Evolutionary conservation across 75 land plant species (phyloP).

Genomic region (Pinus tabuliformis): DNA sequence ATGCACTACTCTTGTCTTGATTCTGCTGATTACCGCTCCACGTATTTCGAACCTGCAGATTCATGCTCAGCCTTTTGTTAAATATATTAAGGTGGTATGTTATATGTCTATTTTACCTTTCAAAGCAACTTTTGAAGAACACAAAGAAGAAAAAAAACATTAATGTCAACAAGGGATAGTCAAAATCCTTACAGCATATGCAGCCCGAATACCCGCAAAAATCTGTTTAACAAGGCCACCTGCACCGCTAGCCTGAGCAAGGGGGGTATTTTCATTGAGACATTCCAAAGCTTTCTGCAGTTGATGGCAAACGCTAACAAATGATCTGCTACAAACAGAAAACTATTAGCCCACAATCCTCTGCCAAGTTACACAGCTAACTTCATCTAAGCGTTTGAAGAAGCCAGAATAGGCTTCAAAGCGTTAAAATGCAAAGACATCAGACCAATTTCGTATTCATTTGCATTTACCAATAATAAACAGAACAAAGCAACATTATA

Average conservation of each 20-base stretch:
- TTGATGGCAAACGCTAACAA: slow-evolving; percentile 26
- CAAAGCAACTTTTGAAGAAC: background rate
- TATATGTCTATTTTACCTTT: background rate
- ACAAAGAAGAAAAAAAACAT: background rate
- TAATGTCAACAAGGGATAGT: background rate
- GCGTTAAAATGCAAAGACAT: too few species aligned
- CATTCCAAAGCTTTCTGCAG: slow-evolving; percentile 31
- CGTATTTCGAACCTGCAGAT: slow-evolving; percentile 45
- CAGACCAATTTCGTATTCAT: too few species aligned
- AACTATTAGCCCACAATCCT: background rate
- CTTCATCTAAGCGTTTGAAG: too few species aligned
- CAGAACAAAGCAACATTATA: too few species aligned
- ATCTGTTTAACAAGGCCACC: slow-evolving; percentile 30
- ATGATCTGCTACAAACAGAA: slow-evolving; percentile 34
- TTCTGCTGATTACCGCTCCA: slow-evolving; percentile 44
- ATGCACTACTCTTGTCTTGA: slow-evolving; percentile 38
- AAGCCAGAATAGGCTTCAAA: too few species aligned
- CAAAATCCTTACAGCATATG: slow-evolving; percentile 14
- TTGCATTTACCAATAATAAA: too few species aligned
- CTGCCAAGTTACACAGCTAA: too few species aligned
- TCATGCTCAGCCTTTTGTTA: background rate
- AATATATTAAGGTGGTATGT: background rate
- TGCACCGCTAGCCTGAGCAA: slow-evolving; percentile 8
- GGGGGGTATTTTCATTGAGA: slow-evolving; percentile 14
- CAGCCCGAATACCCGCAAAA: slow-evolving; percentile 45